Evolutionary conservation across 345 rosid genomes (phyloP).

Genomic region (Sisymbrium altissimum): DNA sequence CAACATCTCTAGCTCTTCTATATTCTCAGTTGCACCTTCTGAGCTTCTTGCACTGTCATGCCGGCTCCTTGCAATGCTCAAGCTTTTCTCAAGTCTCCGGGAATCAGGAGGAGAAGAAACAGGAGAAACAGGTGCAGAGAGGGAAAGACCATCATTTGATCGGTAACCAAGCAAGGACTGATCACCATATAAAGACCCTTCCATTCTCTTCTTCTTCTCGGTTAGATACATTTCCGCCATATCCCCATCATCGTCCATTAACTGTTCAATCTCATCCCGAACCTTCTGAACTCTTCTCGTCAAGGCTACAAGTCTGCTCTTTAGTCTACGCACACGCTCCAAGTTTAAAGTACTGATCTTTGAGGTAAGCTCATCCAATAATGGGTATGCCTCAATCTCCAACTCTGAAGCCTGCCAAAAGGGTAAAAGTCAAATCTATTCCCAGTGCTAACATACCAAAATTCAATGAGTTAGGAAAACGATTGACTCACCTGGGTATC

Average conservation of each 20-base stretch:
- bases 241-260: slow-evolving; percentile 99
- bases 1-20: slow-evolving; percentile 97
- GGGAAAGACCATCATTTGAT: slow-evolving; percentile 68
- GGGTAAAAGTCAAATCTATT: slow-evolving; percentile 3
- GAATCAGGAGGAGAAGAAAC: slow-evolving; percentile 74
- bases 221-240: slow-evolving; percentile 99
- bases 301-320: slow-evolving; percentile 94
- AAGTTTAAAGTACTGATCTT: slow-evolving; percentile 94
- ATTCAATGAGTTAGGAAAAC: not conserved
- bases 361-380: slow-evolving; percentile 92
- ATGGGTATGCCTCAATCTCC: slow-evolving; percentile 97
- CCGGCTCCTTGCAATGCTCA: slow-evolving; percentile 86
- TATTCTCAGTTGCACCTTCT: slow-evolving; percentile 65
- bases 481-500: slow-evolving; percentile 78
- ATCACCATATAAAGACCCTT: slow-evolving; percentile 68
- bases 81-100: slow-evolving; percentile 85
- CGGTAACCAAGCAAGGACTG: slow-evolving; percentile 67
- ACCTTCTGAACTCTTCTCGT: slow-evolving; percentile 98
- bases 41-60: slow-evolving; percentile 90
- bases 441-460: not conserved
- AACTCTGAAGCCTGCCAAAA: slow-evolving; percentile 82
- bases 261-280: slow-evolving; percentile 98
- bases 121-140: slow-evolving; percentile 95
- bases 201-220: slow-evolving; percentile 93
- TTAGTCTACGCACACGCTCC: slow-evolving; percentile 93